Base-by-base conservation (phyloP, 2,329 filamentous ascomycete species). In the Colletotrichum godetiae region DNA sequence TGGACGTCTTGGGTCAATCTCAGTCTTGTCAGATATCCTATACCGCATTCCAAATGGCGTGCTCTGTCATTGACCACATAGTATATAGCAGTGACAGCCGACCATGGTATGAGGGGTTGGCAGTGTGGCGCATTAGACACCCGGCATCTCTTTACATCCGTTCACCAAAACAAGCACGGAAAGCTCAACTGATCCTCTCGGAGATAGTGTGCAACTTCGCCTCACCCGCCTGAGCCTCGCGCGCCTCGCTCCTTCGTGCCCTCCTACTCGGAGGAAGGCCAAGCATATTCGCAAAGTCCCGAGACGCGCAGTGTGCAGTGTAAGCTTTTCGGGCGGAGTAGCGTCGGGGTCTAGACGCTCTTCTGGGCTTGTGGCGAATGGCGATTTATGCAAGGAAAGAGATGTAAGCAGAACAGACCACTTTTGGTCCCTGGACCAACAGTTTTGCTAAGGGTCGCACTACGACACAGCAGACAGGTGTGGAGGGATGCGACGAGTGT, bases 301-400 rank as follows among this genome's bases (percentile, higher is more conserved):
- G 42, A 52, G 27, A 55, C 59, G 59, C 55, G 56, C 55, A 46
- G 31, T 63, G 55, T 65, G 56, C 55, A 46, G 31, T 63, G 60
- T 65, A 65, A 68, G 70, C 66, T 73, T 73, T 70, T 70, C 42
- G 70, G 62, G 62, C 62, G 70, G 70, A 57, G 67, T 29, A 73
- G 67, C 56, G 49, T 55, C 27, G 55, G 55, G 66, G 55, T 56
- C 70, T 69, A 65, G 66, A 73, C 66, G 46, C 49, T 35, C 37
- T 42, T 53, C 55, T 60, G n/a, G 49, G 66, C 33, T 24, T 29
- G 27, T 29, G 27, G 27, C 27, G 27, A 29, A 60, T 73, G 70
- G 67, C 70, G 35, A 73, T 24, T 65, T 61, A 66, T 70, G 67
- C 70, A 73, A 60, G 42, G 27, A 61, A 37, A 49, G 59, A 59